Evolutionary conservation across 2,329 filamentous ascomycete species (phyloP), one percentile per base, ranked within the genome.

Genomic region (Cadophora luteo-olivacea): DNA sequence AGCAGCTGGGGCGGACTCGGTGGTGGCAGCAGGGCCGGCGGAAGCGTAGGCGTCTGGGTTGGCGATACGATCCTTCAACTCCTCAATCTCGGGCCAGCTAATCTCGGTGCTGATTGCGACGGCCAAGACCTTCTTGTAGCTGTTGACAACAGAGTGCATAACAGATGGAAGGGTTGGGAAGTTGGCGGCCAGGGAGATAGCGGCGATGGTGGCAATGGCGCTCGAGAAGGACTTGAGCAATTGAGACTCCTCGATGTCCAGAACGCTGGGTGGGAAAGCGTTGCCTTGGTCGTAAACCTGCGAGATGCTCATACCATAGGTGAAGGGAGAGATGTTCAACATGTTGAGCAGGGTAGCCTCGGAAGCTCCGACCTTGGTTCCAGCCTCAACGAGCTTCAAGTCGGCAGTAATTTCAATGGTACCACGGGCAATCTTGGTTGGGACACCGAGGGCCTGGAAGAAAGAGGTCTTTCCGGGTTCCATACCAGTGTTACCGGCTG

Each of bases 361-460:
- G 82, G 96, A 99, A 81, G 96, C 91, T 84, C 97, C 96, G 87
- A 99, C 97, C 89, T 97, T 98, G 88, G 68, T 87, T 78, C 91
- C 90, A 75, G 93, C 89, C 88, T 97, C 94, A 80, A 98, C 92
- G 83, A 99, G 92, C 92, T 97, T 98, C 79, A 99, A 88, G 82
- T 99, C 96, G 79, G 91, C 87, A 74, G 94, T 97, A 82, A 99
- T 99, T 93, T 99, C 96, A 86, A 99, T 99, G 86, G 96, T 99
- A 97, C 96, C 97, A 97, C 96, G 96, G 82, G 96, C 96, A 86
- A 99, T 99, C 94, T 99, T 99, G 90, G 96, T 99, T 82, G 96
- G 96, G 82, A 99, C 94, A 93, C 95, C 95, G 85, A 99, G 96
- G 80, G 96, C 96, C 91, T 99, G 96, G 94, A 99, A 99, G 94